phyloP scores from a whole-genome alignment of 169 alveolate genomes.

The Eimeria sp. region DNA sequence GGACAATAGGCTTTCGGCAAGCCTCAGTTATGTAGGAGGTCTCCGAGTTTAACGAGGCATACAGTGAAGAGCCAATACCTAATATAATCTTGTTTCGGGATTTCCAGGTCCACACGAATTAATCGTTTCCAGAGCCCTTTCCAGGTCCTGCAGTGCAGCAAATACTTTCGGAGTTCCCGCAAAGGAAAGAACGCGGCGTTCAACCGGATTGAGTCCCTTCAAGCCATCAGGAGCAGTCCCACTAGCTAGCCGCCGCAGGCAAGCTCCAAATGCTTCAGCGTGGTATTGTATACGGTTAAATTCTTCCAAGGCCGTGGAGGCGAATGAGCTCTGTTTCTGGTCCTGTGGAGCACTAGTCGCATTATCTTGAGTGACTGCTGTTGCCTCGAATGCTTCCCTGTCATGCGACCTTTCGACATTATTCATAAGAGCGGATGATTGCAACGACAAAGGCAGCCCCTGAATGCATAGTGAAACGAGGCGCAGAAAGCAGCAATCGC shows the following conservation, averaged over 20 bases:
- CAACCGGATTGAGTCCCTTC: constrained; percentile 73
- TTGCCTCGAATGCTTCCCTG: neutral
- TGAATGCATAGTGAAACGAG: neutral
- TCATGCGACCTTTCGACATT: neutral
- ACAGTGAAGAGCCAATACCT: neutral
- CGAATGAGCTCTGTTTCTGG: constrained; percentile 8
- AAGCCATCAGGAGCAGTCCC: constrained; percentile 79
- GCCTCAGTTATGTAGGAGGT: neutral
- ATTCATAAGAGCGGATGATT: neutral
- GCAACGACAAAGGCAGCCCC: constrained; percentile 67
- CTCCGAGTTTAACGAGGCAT: neutral
- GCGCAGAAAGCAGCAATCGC: neutral
- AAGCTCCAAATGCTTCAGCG: constrained; percentile 61
- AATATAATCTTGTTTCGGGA: constrained; percentile 14
- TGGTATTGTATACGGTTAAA: constrained; percentile 53
- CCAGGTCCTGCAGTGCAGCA: constrained; percentile 73
- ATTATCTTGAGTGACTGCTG: neutral
- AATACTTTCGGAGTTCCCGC: constrained; percentile 76
- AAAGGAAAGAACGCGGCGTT: constrained; percentile 74
- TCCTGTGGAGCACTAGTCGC: neutral
- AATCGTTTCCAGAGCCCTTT: constrained; percentile 66
- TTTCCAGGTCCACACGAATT: constrained; percentile 31
- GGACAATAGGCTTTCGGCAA: neutral
- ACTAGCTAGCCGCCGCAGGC: constrained; percentile 74
- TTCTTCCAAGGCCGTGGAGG: constrained; percentile 38